Evolutionary conservation across 345 rosid species (phyloP), one percentile per base, ranked within the genome.

Genomic region (Camelina hispida): DNA sequence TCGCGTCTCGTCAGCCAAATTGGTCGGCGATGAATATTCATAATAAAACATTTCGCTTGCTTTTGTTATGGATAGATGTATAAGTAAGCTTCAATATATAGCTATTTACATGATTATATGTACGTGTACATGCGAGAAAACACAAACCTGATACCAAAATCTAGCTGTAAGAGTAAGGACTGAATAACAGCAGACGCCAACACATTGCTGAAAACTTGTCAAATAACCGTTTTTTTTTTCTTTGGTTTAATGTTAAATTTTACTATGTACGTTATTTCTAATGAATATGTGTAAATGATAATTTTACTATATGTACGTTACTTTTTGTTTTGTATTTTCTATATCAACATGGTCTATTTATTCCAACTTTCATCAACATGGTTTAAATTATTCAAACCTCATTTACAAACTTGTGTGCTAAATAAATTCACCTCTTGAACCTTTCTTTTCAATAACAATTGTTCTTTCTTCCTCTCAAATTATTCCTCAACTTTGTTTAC

Each of bases 181-280:
- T 44, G 38, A 17, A 7, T 17, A 46, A 48, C 65, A 47, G 38
- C 52, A 40, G 32, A 56, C 42, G 72, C 72, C 77, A 78, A 78
- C 81, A 5, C 62, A 48, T 78, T 78, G 77, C 77, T 71, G 63
- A 57, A 66, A 71, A 55, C 23, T 77, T 71, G 68, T 48, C 54
- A 77, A 63, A 46, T 71, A 28, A 57, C 71, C 12, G 5, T 23
- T 23, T 23, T 23, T 23, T 23, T 23, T 23, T 23, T 23, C 2
- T 23, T 23, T 1, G 25, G 25, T 23, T 23, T 23, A 23, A 23
- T 23, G 25, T 23, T 23, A 23, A 23, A 23, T 23, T 23, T 23
- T 23, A 23, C 25, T 23, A 23, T 23, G 25, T 23, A 23, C 25
- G 25, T 23, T 23, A 23, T 23, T 23, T 23, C 30, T 28, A 28